Evolutionary conservation across 371 early-diverging fungal genomes (phyloP), one percentile per base, ranked within the genome.

Genomic region (Mortierella sp.): DNA sequence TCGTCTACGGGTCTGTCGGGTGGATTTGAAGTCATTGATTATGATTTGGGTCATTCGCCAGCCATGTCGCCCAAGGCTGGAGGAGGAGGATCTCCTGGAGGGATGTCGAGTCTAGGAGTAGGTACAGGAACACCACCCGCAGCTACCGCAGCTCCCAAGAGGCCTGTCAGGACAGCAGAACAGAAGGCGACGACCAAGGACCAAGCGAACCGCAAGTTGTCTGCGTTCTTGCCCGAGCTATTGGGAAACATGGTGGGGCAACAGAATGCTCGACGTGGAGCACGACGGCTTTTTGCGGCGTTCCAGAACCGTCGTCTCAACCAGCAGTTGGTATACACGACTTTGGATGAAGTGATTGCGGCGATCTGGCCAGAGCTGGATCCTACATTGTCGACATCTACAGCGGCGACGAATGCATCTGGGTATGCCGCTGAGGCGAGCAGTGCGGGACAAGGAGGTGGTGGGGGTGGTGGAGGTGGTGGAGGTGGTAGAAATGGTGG

Each of bases 241-340:
- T 76, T 97, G 43, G 97, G 96, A 3, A 92, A 89, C 71, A 92
- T 97, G 91, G 96, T 97, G 1, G 98, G 98, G 5, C 89, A 93
- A 70, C 93, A 94, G 75, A 98, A 98, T 79, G 96, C 97, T 0
- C 86, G 92, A 18, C 90, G 92, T 44, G 98, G 97, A 11, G 96
- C 97, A 1, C 75, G 91, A 43, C 87, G 95, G 46, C 83, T 96
- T 12, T 92, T 95, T 78, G 92, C 91, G 41, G 90, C 95, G 1
- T 90, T 97, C 72, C 98, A 98, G 87, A 92, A 94, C 74, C 91
- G 91, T 38, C 75, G 92, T n/a, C 84, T 97, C 18, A 97, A 97
- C 76, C 94, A 95, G 76, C 94, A 95, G 71, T 87, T 97, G 38
- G 88, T 92, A 11, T 95, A 97, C 80, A 90, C 87, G 2, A 75